phyloP scores from a whole-genome alignment of 2,329 filamentous ascomycete species.

The Trichoderma sp. region DNA sequence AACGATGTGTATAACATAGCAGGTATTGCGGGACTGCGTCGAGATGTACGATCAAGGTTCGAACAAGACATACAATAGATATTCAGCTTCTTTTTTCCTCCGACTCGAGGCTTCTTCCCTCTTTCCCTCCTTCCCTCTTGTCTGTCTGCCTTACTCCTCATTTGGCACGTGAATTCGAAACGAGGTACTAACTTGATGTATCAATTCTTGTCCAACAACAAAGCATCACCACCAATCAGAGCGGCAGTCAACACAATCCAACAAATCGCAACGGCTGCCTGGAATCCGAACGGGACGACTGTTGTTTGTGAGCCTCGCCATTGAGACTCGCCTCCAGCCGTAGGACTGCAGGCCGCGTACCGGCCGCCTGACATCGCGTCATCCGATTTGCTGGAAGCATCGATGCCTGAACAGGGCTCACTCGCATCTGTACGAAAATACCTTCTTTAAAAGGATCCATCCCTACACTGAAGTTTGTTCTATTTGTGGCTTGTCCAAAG shows the following conservation, averaged over 20 bases:
- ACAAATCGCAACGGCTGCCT: background rate
- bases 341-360: background rate
- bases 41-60: conserved; percentile 3
- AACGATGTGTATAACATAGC: conserved; percentile 18
- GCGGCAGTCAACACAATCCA: background rate
- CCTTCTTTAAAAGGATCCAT: background rate
- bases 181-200: background rate
- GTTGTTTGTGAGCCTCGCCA: background rate
- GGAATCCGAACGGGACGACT: background rate
- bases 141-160: background rate
- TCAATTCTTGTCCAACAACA: background rate
- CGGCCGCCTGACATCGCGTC: background rate
- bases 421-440: background rate
- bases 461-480: background rate
- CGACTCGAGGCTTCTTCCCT: background rate
- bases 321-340: background rate
- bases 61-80: conserved; percentile 8
- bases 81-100: background rate
- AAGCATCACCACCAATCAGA: background rate
- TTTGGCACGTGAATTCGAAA: background rate
- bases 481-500: background rate
- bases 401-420: background rate
- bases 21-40: background rate
- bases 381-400: background rate
- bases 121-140: background rate